phyloP scores from a whole-genome alignment of 139 green algal genomes.

The Picochlorum costavermella region DNA sequence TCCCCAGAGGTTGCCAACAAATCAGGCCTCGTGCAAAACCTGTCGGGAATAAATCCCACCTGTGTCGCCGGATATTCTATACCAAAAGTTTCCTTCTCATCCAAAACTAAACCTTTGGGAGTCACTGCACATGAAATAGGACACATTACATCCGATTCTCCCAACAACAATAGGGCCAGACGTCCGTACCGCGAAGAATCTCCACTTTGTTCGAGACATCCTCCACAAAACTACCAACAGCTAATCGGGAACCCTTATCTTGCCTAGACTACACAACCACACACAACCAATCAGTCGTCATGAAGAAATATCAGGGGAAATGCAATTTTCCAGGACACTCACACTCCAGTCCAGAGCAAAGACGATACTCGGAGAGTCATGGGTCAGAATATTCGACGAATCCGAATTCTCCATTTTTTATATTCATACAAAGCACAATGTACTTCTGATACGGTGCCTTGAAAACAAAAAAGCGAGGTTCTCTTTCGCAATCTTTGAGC shows the following conservation, averaged over 20 bases:
- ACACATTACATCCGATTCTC: too few relatives aligned
- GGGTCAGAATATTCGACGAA: conserved; percentile 83
- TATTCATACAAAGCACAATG: too few relatives aligned
- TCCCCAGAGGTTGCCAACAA: conserved; percentile 88
- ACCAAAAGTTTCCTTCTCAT: conserved; percentile 56
- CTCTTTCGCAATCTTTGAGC: too few relatives aligned
- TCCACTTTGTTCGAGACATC: conserved; percentile 82
- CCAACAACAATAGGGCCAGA: too few relatives aligned
- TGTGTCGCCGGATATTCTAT: conserved; percentile 95
- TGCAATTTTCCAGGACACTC: conserved; percentile 26
- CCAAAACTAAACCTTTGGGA: conserved; percentile 35
- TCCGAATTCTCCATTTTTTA: too few relatives aligned
- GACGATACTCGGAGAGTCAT: conserved; percentile 63
- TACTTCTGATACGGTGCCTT: too few relatives aligned
- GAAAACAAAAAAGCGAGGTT: too few relatives aligned
- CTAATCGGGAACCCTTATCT: conserved; percentile 85
- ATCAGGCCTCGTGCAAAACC: conserved; percentile 55
- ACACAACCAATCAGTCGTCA: neutral
- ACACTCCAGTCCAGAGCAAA: conserved; percentile 96
- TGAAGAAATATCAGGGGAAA: neutral
- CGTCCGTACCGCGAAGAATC: conserved; percentile 74
- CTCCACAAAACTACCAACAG: conserved; percentile 85
- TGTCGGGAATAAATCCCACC: conserved; percentile 82
- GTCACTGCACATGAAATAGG: too few relatives aligned
- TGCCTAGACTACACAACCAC: conserved; percentile 51